Percentiles rank a stretch among this genome's conserved stretches.
Conservation (phyloP, 106 monocot genomes). For the Allium fistulosum region DNA sequence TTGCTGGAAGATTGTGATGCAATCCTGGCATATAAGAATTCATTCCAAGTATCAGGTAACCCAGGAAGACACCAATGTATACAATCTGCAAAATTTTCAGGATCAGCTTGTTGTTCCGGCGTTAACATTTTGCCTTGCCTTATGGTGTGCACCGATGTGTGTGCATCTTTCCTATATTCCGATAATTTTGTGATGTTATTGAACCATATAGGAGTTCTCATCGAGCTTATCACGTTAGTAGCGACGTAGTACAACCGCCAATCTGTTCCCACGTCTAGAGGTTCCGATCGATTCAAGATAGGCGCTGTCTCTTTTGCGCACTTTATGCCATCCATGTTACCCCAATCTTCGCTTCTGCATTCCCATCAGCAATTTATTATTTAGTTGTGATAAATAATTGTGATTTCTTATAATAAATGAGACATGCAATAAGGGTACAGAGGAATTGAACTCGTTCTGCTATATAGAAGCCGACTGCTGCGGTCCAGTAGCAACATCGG, state of each 20-base stretch:
- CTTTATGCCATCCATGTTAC: conserved; percentile 65
- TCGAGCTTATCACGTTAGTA: conserved; percentile 20
- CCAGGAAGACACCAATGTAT: conserved; percentile 82
- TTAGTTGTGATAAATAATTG: too few species aligned
- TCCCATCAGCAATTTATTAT: not conserved
- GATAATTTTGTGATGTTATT: conserved; percentile 55
- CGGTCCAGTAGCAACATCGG: too few species aligned
- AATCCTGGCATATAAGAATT: conserved; percentile 43
- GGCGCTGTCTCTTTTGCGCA: conserved; percentile 76
- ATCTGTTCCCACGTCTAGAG: conserved; percentile 67
- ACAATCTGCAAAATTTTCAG: conserved; percentile 47
- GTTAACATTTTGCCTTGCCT: conserved; percentile 61
- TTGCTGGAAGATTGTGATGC: not conserved
- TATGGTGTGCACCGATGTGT: conserved; percentile 70
- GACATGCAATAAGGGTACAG: too few species aligned
- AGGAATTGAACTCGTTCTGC: too few species aligned
- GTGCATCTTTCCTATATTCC: conserved; percentile 61
- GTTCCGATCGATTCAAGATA: conserved; percentile 27
- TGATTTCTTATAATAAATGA: too few species aligned
- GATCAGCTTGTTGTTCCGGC: conserved; percentile 53
- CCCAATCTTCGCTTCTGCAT: conserved; percentile 53
- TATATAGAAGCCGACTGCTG: too few species aligned
- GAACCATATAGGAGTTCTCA: conserved; percentile 28
- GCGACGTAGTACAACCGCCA: conserved; percentile 49
- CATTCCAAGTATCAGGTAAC: conserved; percentile 65